These are phyloP conservation scores for Eucalyptus microcorys DNA, from an alignment of 345 rosid genomes.

Conservation along the genomic window DNA sequence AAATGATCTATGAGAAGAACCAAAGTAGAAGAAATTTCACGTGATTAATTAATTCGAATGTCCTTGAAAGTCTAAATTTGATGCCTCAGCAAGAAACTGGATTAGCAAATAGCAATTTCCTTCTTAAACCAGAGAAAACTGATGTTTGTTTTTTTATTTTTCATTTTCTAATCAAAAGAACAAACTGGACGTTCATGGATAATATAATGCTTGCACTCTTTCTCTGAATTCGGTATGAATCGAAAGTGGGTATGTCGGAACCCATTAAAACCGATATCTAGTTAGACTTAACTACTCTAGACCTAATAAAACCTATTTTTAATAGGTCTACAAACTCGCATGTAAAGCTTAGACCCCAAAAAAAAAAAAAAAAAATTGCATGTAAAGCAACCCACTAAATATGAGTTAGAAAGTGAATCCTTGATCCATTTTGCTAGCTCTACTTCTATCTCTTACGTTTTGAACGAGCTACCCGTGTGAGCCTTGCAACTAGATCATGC, in stretches of 20 bases:
- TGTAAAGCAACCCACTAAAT: neutral
- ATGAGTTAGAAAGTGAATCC: neutral
- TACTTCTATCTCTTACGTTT: neutral
- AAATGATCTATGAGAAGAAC: neutral
- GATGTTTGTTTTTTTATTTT: neutral
- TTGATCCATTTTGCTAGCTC: neutral
- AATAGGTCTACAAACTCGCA: neutral
- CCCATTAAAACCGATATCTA: fast-evolving
- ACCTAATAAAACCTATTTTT: neutral
- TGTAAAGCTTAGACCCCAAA: neutral
- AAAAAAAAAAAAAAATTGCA: too few relatives aligned
- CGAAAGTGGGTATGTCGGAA: neutral
- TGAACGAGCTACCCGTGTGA: neutral
- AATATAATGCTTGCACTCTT: neutral
- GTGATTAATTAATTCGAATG: neutral
- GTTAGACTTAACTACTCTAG: neutral
- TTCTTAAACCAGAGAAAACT: neutral
- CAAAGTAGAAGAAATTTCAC: neutral
- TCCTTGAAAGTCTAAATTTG: neutral
- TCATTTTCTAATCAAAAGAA: neutral
- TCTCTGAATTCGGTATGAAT: neutral
- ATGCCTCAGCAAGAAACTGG: neutral
- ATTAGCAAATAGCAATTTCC: neutral
- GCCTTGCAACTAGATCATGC: neutral
- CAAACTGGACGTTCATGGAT: neutral